Percentiles rank a stretch among this genome's conserved stretches.
phyloP scores from a whole-genome alignment of 1,284 basidiomycete genomes.

The Thecaphora thlaspeos region DNA sequence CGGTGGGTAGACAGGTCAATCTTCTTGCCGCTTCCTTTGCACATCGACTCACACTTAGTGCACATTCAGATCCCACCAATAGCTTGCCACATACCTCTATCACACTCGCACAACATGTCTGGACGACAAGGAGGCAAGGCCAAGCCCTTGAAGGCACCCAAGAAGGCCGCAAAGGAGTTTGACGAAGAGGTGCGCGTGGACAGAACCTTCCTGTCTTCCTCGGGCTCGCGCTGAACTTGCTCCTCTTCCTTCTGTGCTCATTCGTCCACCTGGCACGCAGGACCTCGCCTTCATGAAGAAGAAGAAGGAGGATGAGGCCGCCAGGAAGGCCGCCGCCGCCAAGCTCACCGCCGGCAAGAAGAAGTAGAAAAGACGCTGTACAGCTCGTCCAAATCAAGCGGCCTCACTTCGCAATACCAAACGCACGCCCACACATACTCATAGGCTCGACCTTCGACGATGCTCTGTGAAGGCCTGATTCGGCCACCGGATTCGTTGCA shows the following conservation, averaged over 20 bases:
- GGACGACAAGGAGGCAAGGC: conserved; percentile 53
- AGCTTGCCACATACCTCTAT: too few relatives aligned
- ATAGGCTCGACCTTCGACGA: too few relatives aligned
- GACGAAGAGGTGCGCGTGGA: conserved; percentile 48
- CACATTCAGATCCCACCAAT: too few relatives aligned
- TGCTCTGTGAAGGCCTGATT: too few relatives aligned
- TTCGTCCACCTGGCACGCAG: conserved; percentile 6
- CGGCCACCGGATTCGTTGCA: too few relatives aligned
- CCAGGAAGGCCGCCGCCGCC: conserved; percentile 45
- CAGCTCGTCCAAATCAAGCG: neutral
- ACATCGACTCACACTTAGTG: too few relatives aligned
- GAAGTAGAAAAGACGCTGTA: conserved; percentile 10
- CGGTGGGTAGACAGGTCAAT: too few relatives aligned
- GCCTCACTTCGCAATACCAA: neutral
- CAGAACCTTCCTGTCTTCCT: neutral
- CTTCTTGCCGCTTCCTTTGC: too few relatives aligned
- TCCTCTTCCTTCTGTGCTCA: neutral
- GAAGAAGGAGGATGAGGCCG: conserved; percentile 51
- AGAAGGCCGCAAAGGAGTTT: conserved; percentile 48
- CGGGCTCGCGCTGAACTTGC: neutral
- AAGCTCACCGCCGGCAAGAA: conserved; percentile 45
- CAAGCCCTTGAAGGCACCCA: conserved; percentile 51
- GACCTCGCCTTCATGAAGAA: conserved; percentile 48
- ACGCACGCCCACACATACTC: too few relatives aligned
- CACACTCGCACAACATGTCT: conserved; percentile 26